Evolutionary conservation across 345 rosid genomes (phyloP).

Genomic region (Isatis tinctoria): DNA sequence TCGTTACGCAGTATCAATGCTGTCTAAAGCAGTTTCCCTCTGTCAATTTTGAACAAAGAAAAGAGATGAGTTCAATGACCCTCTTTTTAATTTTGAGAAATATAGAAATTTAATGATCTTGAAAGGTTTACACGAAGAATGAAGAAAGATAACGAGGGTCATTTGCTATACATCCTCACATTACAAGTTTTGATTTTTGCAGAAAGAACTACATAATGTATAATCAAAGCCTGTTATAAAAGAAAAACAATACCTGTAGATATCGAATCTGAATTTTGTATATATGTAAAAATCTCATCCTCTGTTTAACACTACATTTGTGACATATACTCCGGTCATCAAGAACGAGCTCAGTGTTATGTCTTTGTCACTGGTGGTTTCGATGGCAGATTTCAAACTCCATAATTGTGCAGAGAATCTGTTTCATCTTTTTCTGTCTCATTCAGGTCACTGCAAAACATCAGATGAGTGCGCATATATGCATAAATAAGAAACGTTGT

Average conservation of each 20-base stretch:
- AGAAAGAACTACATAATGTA: neutral
- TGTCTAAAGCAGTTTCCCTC: neutral
- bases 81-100: neutral
- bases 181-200: neutral
- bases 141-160: neutral
- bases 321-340: neutral
- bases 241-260: neutral
- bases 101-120: neutral
- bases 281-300: neutral
- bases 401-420: slow-evolving; percentile 62
- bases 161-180: neutral
- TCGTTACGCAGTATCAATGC: neutral
- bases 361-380: neutral
- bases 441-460: slow-evolving; percentile 47
- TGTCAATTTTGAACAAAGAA: neutral
- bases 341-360: neutral
- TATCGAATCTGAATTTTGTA: too few species aligned
- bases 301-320: neutral
- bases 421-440: slow-evolving; percentile 42
- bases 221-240: too few species aligned
- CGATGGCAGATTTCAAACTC: slow-evolving; percentile 20
- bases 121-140: neutral
- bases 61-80: neutral
- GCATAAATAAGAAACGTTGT: neutral
- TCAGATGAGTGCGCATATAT: neutral